These are phyloP conservation scores for Microcyclospora pomicola DNA, from an alignment of 2,329 filamentous ascomycete species.

Conservation along the genomic window DNA sequence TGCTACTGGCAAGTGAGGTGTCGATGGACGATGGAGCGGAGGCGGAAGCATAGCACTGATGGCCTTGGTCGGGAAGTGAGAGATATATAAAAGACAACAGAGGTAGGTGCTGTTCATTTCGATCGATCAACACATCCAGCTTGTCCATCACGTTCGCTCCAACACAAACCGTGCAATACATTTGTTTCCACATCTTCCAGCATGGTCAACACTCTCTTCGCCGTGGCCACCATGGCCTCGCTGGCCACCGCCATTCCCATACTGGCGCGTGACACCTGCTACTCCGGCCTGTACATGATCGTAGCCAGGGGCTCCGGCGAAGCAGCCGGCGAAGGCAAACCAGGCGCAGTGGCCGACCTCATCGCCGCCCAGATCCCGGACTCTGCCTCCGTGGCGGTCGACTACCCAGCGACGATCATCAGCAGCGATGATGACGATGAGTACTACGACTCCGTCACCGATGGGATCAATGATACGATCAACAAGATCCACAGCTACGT, in stretches of 20 bases:
- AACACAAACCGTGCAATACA: too few relatives aligned
- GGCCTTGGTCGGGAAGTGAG: too few relatives aligned
- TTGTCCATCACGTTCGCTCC: too few relatives aligned
- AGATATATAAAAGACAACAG: too few relatives aligned
- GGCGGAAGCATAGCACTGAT: too few relatives aligned
- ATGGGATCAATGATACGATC: conserved; percentile 21
- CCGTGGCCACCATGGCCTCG: conserved; percentile 4
- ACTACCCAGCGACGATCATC: conserved; percentile 7
- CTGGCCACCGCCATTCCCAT: conserved; percentile 8
- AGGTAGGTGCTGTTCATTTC: too few relatives aligned
- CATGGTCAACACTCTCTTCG: conserved; percentile 5
- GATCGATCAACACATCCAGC: too few relatives aligned
- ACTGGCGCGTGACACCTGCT: conserved; percentile 10
- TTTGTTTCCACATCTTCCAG: conserved; percentile 6
- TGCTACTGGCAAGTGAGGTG: too few relatives aligned
- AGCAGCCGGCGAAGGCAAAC: conserved; percentile 20
- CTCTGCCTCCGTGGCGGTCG: conserved; percentile 22
- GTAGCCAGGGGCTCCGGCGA: conserved; percentile 25
- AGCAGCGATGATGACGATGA: conserved; percentile 3
- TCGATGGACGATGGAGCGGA: too few relatives aligned
- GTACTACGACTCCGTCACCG: conserved; percentile 11
- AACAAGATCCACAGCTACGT: conserved; percentile 19
- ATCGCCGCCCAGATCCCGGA: conserved; percentile 20
- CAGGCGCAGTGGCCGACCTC: conserved; percentile 19
- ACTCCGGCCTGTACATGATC: conserved; percentile 22